phyloP scores from a whole-genome alignment of 805 yeast species.

The Ogataea corticis region DNA sequence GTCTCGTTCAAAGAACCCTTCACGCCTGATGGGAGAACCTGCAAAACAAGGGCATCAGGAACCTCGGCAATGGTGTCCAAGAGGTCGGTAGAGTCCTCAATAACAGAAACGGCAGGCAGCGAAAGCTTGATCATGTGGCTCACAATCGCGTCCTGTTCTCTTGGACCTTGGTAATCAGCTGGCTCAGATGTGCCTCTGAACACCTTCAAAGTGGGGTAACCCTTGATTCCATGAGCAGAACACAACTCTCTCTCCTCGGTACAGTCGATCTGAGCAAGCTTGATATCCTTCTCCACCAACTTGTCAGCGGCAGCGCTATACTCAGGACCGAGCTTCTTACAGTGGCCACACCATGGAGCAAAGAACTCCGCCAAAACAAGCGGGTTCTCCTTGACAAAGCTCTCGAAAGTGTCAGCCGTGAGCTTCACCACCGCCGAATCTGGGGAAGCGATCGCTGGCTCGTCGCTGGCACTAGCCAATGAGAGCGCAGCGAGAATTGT shows the following conservation, averaged over 20 bases:
- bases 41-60: slow-evolving; percentile 56
- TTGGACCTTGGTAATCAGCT: slow-evolving; percentile 78
- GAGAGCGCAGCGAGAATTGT: slow-evolving; percentile 41
- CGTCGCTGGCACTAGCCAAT: slow-evolving; percentile 37
- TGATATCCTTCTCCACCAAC: slow-evolving; percentile 60
- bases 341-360: slow-evolving; percentile 98
- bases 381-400: slow-evolving; percentile 68
- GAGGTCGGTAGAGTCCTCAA: slow-evolving; percentile 50
- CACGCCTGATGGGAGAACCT: slow-evolving; percentile 39
- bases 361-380: slow-evolving; percentile 84
- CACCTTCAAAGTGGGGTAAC: slow-evolving; percentile 83
- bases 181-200: slow-evolving; percentile 55
- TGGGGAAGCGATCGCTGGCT: slow-evolving; percentile 70
- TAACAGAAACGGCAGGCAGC: slow-evolving; percentile 67
- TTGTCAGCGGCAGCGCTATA: slow-evolving; percentile 69
- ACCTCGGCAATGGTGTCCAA: slow-evolving; percentile 46
- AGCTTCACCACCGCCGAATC: slow-evolving; percentile 87
- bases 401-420: slow-evolving; percentile 61
- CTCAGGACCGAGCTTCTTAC: slow-evolving; percentile 85
- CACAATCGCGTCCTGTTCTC: slow-evolving; percentile 77
- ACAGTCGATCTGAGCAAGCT: slow-evolving; percentile 84
- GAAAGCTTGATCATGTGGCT: slow-evolving; percentile 80
- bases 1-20: slow-evolving; percentile 51
- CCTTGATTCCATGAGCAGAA: slow-evolving; percentile 63
- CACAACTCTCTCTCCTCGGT: slow-evolving; percentile 75